Percentiles rank a stretch among this genome's conserved stretches.
These are phyloP conservation scores for Lasiodiplodia gonubiensis DNA, from an alignment of 2,329 filamentous ascomycete genomes.

Conservation along the genomic window DNA sequence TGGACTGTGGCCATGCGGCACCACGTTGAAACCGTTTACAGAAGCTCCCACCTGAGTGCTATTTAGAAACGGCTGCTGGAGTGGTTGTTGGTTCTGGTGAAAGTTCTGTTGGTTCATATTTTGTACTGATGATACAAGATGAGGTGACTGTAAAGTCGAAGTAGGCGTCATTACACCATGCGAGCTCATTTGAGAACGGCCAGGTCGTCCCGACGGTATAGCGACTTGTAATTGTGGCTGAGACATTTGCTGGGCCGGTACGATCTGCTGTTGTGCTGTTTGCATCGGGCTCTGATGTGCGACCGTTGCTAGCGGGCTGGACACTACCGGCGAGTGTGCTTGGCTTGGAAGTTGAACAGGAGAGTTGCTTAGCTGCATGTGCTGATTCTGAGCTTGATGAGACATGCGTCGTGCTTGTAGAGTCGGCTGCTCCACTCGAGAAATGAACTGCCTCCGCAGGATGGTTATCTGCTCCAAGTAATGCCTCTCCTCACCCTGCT, in stretches of 20 bases:
- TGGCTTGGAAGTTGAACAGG: background rate
- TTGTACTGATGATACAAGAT: background rate
- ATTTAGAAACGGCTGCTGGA: background rate
- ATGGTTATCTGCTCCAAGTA: background rate
- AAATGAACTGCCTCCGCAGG: background rate
- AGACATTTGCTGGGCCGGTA: background rate
- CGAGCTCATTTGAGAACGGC: background rate
- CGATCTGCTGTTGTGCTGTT: background rate
- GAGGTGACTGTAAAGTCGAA: background rate
- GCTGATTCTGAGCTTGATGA: background rate
- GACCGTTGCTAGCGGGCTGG: background rate
- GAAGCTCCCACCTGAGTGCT: background rate
- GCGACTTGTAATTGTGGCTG: background rate
- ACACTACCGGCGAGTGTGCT: background rate
- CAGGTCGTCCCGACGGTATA: background rate
- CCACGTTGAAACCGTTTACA: background rate
- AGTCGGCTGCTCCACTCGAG: background rate
- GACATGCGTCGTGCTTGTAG: slow-evolving; percentile 5
- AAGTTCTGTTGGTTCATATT: background rate
- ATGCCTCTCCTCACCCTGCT: background rate
- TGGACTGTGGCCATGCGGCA: background rate
- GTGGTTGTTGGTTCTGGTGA: background rate
- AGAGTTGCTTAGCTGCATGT: background rate
- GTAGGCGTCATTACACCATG: background rate
- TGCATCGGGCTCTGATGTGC: background rate